phyloP scores from a whole-genome alignment of 1,284 basidiomycete species.

The Ustanciosporium gigantosporum region DNA sequence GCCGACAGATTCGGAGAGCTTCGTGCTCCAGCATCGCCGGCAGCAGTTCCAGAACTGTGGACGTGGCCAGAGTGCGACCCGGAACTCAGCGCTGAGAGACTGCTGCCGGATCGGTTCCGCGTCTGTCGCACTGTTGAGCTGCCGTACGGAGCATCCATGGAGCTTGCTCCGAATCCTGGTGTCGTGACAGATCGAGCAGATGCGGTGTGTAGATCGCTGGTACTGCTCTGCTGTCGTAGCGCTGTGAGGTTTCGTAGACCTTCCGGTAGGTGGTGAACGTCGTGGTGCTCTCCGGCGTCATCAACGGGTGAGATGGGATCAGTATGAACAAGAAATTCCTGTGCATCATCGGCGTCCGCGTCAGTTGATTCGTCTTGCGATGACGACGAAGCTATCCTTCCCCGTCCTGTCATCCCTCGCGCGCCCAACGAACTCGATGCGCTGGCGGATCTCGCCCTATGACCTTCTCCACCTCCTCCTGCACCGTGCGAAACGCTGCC shows the following conservation, averaged over 20 bases:
- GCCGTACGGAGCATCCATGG: too few relatives aligned
- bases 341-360: slow-evolving; percentile 34
- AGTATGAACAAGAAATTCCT: slow-evolving; percentile 32
- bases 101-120: slow-evolving; percentile 38
- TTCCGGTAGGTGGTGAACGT: slow-evolving; percentile 20
- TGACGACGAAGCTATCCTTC: too few relatives aligned
- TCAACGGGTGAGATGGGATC: slow-evolving; percentile 6
- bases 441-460: too few relatives aligned
- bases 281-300: slow-evolving; percentile 23
- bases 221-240: slow-evolving; percentile 19
- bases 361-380: too few relatives aligned
- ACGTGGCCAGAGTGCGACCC: slow-evolving; percentile 25
- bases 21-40: slow-evolving; percentile 3
- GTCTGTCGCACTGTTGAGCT: slow-evolving; percentile 1
- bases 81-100: slow-evolving; percentile 22
- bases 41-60: slow-evolving; percentile 1
- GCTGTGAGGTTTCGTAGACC: slow-evolving; percentile 21
- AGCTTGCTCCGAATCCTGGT: too few relatives aligned
- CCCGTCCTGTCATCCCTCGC: too few relatives aligned
- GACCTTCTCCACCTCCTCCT: too few relatives aligned
- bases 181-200: too few relatives aligned
- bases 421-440: too few relatives aligned
- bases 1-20: slow-evolving; percentile 23
- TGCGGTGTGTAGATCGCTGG: too few relatives aligned
- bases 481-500: too few relatives aligned